Evolutionary conservation across 2,329 filamentous ascomycete species (phyloP).

Genomic region (Exophiala lecanii-corni): DNA sequence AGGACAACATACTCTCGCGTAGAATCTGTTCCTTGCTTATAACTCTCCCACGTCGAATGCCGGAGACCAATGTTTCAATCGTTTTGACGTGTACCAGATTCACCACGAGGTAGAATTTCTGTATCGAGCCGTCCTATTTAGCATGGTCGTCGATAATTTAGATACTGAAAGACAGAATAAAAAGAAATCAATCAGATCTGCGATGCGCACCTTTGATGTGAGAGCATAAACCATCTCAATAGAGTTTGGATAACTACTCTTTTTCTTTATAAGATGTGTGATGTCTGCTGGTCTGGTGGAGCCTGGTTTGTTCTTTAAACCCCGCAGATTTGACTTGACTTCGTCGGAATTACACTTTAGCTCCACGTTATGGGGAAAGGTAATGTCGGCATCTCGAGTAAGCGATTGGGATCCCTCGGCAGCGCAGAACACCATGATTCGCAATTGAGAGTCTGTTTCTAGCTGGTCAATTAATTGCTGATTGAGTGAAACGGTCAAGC

Average conservation of each 20-base stretch:
- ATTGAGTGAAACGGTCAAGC: constrained; percentile 56
- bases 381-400: constrained; percentile 57
- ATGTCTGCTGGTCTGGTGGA: constrained; percentile 92
- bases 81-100: constrained; percentile 71
- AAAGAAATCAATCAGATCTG: constrained; percentile 13
- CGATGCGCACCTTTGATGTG: constrained; percentile 70
- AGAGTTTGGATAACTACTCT: constrained; percentile 63
- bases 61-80: constrained; percentile 65
- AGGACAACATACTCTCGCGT: constrained; percentile 61
- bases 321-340: constrained; percentile 86
- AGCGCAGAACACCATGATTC: constrained; percentile 81
- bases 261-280: constrained; percentile 67
- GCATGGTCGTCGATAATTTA: constrained; percentile 21
- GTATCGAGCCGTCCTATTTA: constrained; percentile 23
- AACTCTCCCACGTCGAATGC: constrained; percentile 61
- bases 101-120: constrained; percentile 70
- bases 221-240: constrained; percentile 88
- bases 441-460: constrained; percentile 56
- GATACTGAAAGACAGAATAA: constrained; percentile 17
- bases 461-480: constrained; percentile 53
- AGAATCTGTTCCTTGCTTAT: constrained; percentile 75
- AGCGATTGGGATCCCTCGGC: constrained; percentile 56
- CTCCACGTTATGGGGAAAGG: constrained; percentile 90
- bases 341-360: constrained; percentile 85
- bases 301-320: constrained; percentile 91